Evolutionary conservation across 176 grass and related monocot genomes (phyloP), one percentile per base, ranked within the genome.

Genomic region (Carex pumila): DNA sequence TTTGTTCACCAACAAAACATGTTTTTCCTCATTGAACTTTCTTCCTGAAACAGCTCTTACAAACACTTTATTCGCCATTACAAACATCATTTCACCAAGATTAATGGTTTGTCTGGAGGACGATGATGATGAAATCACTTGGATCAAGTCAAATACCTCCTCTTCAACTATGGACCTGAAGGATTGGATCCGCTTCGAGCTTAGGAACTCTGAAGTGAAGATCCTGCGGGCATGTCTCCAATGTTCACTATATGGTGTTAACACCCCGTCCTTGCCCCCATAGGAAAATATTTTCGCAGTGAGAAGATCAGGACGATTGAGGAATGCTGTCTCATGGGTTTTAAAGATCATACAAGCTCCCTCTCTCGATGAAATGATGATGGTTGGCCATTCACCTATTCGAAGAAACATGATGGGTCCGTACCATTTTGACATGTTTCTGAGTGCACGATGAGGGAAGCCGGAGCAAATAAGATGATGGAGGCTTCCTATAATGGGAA

Each of bases 401-500:
- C 79, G 71, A 7, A 92, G 83, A 60, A 75, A 84, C 83, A 90
- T 82, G 30, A 89, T 30, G 0, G 64, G 77, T 21, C 89, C 89
- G 14, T 88, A 36, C 54, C 36, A 57, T 1, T 15, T 7, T 0
- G 84, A 60, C 58, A 84, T 37, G n/a, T 61, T 39, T 17, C 55
- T 30, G 32, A 92, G 78, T 2, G 84, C 84, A 19, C 17, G 79
- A 3, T 88, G 83, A 0, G 62, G 85, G 18, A 13, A 50, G 14
- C 66, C 45, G 41, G 11, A 31, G 3, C 63, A n/a, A 9, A 84
- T 43, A 17, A 89, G 10, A 54, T 76, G 87, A 77, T 66, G 74
- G 25, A 89, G 34, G 83, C 77, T 74, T 0, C 87, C 87, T 14
- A 89, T 15, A 1, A 89, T 74, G 12, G 84, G 87, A 0, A 89